These are phyloP conservation scores for Psilocybe cubensis DNA, from an alignment of 768 basidiomycete genomes.

Conservation along the genomic window DNA sequence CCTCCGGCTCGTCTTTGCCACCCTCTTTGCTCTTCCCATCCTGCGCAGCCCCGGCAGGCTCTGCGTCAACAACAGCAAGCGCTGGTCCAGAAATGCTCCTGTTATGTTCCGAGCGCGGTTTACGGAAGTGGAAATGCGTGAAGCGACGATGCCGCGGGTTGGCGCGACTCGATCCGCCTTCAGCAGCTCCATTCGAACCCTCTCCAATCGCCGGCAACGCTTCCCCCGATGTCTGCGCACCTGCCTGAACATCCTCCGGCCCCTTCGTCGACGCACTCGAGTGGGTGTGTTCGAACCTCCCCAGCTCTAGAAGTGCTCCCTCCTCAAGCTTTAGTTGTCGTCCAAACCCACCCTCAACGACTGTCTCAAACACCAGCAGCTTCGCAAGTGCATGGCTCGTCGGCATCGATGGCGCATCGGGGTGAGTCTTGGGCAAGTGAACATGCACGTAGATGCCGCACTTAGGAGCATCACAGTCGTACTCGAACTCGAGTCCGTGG, in stretches of 20 bases:
- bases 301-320: constrained; percentile 80
- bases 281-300: constrained; percentile 59
- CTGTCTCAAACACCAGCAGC: constrained; percentile 61
- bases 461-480: constrained; percentile 88
- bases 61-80: constrained; percentile 76
- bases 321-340: constrained; percentile 74
- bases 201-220: not conserved
- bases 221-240: constrained; percentile 18
- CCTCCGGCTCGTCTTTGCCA: constrained; percentile 51
- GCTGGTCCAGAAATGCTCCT: constrained; percentile 75
- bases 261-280: constrained; percentile 24
- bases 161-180: not conserved
- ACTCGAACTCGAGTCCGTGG: constrained; percentile 86
- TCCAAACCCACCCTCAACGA: constrained; percentile 85
- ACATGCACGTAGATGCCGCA: constrained; percentile 82
- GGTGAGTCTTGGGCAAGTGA: constrained; percentile 67
- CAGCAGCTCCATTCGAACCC: constrained; percentile 3
- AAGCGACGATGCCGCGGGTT: constrained; percentile 53
- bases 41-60: constrained; percentile 36
- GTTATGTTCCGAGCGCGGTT: constrained; percentile 48
- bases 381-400: constrained; percentile 41
- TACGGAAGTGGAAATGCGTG: constrained; percentile 70
- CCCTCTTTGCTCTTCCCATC: constrained; percentile 42
- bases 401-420: constrained; percentile 47
- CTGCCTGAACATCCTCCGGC: not conserved